Percentiles rank a stretch among this genome's conserved stretches.
Evolutionary conservation across 345 rosid species (phyloP).

Genomic region (Erysimum cheiranthoides): DNA sequence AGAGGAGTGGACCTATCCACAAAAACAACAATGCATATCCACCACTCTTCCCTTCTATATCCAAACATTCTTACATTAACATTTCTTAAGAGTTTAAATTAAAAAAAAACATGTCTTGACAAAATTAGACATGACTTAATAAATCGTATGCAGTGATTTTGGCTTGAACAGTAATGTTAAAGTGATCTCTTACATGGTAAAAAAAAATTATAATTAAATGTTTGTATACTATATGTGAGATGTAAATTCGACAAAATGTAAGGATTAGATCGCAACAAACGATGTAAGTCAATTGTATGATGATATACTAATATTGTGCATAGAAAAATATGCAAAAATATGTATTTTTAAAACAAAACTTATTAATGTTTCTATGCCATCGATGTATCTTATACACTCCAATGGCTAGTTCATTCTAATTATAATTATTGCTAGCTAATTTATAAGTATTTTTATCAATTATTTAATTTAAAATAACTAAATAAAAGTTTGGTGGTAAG

Average conservation of each 20-base stretch:
- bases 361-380: neutral
- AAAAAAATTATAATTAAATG: neutral
- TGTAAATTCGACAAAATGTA: neutral
- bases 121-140: neutral
- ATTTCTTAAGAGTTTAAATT: neutral
- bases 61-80: neutral
- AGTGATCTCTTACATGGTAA: neutral
- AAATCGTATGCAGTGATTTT: neutral
- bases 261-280: neutral
- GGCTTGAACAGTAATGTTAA: neutral
- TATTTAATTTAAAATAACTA: neutral
- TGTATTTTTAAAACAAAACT: neutral
- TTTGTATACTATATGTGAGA: neutral
- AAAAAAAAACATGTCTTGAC: conserved; percentile 29
- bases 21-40: conserved; percentile 24
- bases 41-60: conserved; percentile 25
- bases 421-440: neutral
- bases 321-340: neutral
- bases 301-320: neutral
- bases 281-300: neutral
- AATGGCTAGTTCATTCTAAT: neutral
- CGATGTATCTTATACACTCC: neutral
- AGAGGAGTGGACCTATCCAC: conserved; percentile 39
- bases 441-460: neutral
- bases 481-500: conserved; percentile 33